These are phyloP conservation scores for Phytophthora europaea DNA, from an alignment of 352 stramenopile species.

Conservation along the genomic window DNA sequence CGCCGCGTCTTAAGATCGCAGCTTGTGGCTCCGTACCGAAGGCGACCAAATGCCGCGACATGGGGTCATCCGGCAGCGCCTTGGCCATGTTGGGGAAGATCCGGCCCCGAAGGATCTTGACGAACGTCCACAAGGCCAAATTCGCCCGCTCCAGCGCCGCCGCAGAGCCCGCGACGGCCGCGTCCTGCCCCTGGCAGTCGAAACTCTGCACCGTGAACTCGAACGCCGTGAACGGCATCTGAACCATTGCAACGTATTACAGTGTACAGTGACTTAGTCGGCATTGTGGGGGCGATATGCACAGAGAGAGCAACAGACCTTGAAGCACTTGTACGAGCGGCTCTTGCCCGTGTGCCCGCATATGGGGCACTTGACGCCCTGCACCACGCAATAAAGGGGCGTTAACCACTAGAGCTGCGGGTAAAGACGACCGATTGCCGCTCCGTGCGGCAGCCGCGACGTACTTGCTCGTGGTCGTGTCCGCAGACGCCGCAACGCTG, in stretches of 20 bases:
- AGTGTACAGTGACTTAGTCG: background rate
- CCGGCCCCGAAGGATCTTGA: constrained; percentile 55
- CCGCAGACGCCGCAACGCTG: constrained; percentile 35
- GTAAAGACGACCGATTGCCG: background rate
- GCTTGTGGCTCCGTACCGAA: constrained; percentile 64
- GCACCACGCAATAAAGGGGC: background rate
- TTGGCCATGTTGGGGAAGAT: constrained; percentile 50
- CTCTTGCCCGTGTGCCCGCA: constrained; percentile 81
- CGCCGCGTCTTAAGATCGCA: too few relatives aligned
- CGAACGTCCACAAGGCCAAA: constrained; percentile 59
- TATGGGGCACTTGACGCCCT: constrained; percentile 69
- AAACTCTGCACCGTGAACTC: constrained; percentile 64
- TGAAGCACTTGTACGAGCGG: constrained; percentile 64
- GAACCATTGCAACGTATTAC: background rate
- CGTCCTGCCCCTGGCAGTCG: constrained; percentile 54
- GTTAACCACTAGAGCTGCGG: constrained; percentile 4
- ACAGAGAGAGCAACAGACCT: constrained; percentile 34
- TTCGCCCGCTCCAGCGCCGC: constrained; percentile 36
- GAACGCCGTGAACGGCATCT: constrained; percentile 51
- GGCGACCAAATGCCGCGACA: constrained; percentile 64
- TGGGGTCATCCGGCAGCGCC: constrained; percentile 48
- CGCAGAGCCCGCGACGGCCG: constrained; percentile 26
- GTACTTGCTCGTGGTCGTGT: constrained; percentile 44
- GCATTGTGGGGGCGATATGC: background rate
- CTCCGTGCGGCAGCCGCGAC: background rate